phyloP scores from a whole-genome alignment of 1,139 yeast species.

The Yamadazyma jaroonii region DNA sequence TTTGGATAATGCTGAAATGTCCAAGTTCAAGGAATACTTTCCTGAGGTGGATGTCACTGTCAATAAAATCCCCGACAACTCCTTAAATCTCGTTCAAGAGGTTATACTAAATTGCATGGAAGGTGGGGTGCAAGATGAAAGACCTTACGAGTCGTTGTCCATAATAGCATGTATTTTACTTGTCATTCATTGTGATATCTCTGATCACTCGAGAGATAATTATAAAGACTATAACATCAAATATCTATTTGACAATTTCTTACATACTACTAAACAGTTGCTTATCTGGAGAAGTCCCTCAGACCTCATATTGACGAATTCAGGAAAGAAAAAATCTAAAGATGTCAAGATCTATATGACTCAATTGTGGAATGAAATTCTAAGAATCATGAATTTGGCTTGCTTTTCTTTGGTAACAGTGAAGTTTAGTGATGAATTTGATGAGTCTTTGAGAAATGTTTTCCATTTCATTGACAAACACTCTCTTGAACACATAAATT shows the following conservation, averaged over 20 bases:
- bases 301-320: conserved; percentile 18
- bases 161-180: conserved; percentile 23
- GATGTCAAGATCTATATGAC: conserved; percentile 34
- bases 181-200: conserved; percentile 22
- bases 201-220: conserved; percentile 10
- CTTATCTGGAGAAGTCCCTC: conserved; percentile 40
- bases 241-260: background rate
- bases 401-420: conserved; percentile 20
- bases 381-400: conserved; percentile 32
- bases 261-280: conserved; percentile 6
- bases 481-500: conserved; percentile 23
- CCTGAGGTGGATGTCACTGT: conserved; percentile 22
- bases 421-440: no score
- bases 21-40: conserved; percentile 22
- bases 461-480: background rate
- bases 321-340: conserved; percentile 17
- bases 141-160: conserved; percentile 20
- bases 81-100: conserved; percentile 17
- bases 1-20: conserved; percentile 11
- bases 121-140: no score
- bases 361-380: conserved; percentile 34
- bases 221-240: background rate
- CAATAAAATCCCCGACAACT: conserved; percentile 7
- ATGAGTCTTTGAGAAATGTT: no score
- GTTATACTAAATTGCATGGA: no score